Base-by-base conservation (phyloP, 352 stramenopile species). In the Aphanomyces astaci region DNA sequence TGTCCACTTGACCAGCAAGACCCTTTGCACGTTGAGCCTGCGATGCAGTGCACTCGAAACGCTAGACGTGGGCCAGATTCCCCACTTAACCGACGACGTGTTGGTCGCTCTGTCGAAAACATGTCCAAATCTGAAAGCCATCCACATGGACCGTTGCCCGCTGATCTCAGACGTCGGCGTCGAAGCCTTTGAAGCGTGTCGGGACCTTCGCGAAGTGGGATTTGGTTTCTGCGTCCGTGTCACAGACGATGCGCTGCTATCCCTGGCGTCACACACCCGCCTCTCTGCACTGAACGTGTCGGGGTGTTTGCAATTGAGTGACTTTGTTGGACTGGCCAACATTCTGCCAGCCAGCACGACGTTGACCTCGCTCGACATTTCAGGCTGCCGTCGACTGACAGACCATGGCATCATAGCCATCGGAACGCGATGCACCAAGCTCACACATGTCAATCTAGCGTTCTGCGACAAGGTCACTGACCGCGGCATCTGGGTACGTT, bases 381-480 rank as follows among this genome's bases (percentile, higher is more conserved):
- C 75, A 5, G 88, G 88, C 1, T 96, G 89, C 64, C 77, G 78
- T 15, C 80, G 87, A 2, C 75, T 97, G 4, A 75, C 74, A 25
- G 89, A 96, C 64, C 80, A 94, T 53, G 88, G 84, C 15, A 53
- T 97, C 4, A 15, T 89, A 1, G 78, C 78, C n/a, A 69, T 97
- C 3, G 78, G 79, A 0, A 81, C 75, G 54, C 77, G 75, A 22
- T 90, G 82, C 36, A 80, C 80, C 0, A 74, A 78, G 1, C 68
- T 97, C 1, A 75, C 76, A 30, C 69, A 82, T 7, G 76, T 97
- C 11, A 96, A 95, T 52, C 33, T 97, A 25, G 75, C 78, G 2
- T 76, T 78, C 30, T 93, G 89, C 32, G 87, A 96, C 64, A 83
- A 82, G n/a, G 74, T 97, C 15, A 96, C 90, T 0, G 84, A 96